phyloP scores from a whole-genome alignment of 306 rosid genomes.

The Rosa chinensis region DNA sequence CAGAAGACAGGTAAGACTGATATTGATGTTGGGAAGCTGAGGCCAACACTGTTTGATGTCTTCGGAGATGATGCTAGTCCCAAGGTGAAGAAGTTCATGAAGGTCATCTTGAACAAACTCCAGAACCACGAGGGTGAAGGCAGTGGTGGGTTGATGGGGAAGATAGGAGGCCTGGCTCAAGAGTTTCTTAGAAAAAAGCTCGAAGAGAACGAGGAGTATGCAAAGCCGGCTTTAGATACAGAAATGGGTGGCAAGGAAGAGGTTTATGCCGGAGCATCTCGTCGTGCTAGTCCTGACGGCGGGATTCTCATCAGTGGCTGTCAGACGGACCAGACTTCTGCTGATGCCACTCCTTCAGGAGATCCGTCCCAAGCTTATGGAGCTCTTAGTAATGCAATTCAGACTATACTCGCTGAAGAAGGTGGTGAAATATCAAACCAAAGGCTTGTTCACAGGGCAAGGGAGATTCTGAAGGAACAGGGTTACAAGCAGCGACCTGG shows the following conservation, averaged over 20 bases:
- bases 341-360: slow-evolving; percentile 70
- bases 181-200: slow-evolving; percentile 56
- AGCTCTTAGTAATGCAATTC: slow-evolving; percentile 76
- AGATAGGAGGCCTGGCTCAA: slow-evolving; percentile 82
- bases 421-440: slow-evolving; percentile 51
- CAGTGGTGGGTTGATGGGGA: slow-evolving; percentile 49
- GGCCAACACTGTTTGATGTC: slow-evolving; percentile 68
- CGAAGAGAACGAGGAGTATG: slow-evolving; percentile 59
- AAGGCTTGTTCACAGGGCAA: slow-evolving; percentile 55
- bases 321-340: slow-evolving; percentile 75
- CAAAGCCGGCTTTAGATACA: slow-evolving; percentile 66
- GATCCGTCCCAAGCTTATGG: slow-evolving; percentile 54
- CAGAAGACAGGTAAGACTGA: slow-evolving; percentile 90
- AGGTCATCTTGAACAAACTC: slow-evolving; percentile 49
- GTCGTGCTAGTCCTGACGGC: slow-evolving; percentile 27
- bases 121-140: slow-evolving; percentile 37
- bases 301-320: slow-evolving; percentile 82
- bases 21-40: slow-evolving; percentile 82
- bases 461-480: slow-evolving; percentile 51
- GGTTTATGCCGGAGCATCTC: slow-evolving; percentile 57
- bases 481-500: slow-evolving; percentile 79
- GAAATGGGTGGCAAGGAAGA: slow-evolving; percentile 48
- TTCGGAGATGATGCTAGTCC: slow-evolving; percentile 81
- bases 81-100: slow-evolving; percentile 76
- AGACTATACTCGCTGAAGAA: slow-evolving; percentile 42